A percentile compares a stretch with the other conserved stretches of the same genome.
These are phyloP conservation scores for Persicaria maculosa DNA, from an alignment of 148 eudicot species.

Conservation along the genomic window DNA sequence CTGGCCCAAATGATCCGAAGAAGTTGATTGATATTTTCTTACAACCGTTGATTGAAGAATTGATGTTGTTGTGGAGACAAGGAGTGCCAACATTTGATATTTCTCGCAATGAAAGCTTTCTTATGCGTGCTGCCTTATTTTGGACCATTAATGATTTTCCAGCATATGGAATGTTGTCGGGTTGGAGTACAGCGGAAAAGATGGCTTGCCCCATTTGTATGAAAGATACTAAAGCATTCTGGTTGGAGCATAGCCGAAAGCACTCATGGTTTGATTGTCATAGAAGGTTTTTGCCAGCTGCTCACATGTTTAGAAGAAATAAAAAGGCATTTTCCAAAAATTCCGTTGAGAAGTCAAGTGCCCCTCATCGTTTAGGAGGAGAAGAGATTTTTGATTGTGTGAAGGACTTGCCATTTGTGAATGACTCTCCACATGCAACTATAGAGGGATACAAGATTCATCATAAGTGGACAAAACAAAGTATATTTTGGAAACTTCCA, in stretches of 20 bases:
- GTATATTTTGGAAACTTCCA: background rate
- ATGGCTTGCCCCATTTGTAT: background rate
- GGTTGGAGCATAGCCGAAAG: background rate
- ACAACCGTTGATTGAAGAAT: background rate
- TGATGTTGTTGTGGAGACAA: background rate
- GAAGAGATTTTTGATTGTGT: too few species aligned
- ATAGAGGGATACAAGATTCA: background rate
- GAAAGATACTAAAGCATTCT: background rate
- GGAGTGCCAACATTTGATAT: background rate
- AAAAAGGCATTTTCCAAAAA: background rate
- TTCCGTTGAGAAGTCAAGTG: too few species aligned
- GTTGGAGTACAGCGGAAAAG: background rate
- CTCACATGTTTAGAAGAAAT: background rate
- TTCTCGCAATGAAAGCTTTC: background rate
- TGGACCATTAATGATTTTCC: background rate
- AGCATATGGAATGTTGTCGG: background rate
- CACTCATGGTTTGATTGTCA: conserved; percentile 7
- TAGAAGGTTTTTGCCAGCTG: background rate
- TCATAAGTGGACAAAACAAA: too few species aligned
- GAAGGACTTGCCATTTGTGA: too few species aligned
- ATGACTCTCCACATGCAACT: background rate
- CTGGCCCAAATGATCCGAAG: background rate
- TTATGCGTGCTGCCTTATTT: background rate
- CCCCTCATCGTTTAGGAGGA: too few species aligned
- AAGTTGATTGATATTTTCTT: background rate